Base-by-base conservation (phyloP, 495 filamentous ascomycete genomes). In the Xylaria palmicola region DNA sequence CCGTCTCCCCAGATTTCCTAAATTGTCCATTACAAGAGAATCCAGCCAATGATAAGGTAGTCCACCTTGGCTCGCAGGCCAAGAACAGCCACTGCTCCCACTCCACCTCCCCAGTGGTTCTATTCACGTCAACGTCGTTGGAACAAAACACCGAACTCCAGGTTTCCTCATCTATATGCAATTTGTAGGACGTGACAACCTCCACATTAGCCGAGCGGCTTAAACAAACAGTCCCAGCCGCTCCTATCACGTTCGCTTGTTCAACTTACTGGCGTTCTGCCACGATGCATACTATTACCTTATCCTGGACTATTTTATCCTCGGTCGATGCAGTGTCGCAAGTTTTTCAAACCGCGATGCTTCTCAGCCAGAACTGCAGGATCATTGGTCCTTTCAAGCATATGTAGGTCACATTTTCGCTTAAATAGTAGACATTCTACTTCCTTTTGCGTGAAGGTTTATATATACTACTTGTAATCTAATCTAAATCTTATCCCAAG, bases 1-100 rank as follows among this genome's bases (percentile, higher is more conserved):
- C 55, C 55, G 55, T 41, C 36, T 56, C 55, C 54, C 41, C 41
- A 37, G 55, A 57, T 57, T 57, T 57, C 55, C 55, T 57, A 57
- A 57, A 47, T 17, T 37, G 41, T 57, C 55, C 30, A 17, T n/a
- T 19, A 5, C 36, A 29, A 36, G 20, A 17, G 19, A 22, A 17
- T 48, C 37, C 55, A 3, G 40, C 55, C 55, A 57, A 57, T 57
- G 15, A 41, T 36, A 57, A 26, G 3, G 41, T 17, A 26, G 41
- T 30, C 2, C 55, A 48, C 30, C 40, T 57, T 57, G 20, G 55
- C 41, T 57, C 30, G 30, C 41, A 48, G 19, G 29, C 54, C 40
- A 57, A 48, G 41, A 57, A 26, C 13, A 9, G 6, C 26, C 15
- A 27, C 6, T 13, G 22, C 29, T 29, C 24, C 15, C 29, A 29